Evolutionary conservation across 129 eudicot genomes (phyloP).

Genomic region (Calendula officinalis): DNA sequence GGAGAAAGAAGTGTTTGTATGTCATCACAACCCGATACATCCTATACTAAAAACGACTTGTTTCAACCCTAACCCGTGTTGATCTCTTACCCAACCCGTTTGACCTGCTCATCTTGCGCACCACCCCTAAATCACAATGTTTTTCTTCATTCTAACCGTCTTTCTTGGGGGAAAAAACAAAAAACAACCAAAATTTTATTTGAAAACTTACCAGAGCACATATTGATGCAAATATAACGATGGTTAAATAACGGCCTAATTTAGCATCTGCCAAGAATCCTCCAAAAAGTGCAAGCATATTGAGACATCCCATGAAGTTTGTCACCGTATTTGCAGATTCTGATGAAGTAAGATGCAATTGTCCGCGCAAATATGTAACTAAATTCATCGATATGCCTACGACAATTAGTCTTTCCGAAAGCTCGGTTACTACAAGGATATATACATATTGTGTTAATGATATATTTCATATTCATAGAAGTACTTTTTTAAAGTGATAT

Average conservation of each 20-base stretch:
- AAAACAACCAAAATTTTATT: not conserved
- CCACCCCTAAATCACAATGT: too few relatives aligned
- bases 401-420: conserved; percentile 17
- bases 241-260: conserved; percentile 73
- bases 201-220: conserved; percentile 49
- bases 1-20: not conserved
- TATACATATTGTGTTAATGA: conserved; percentile 21
- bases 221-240: conserved; percentile 55
- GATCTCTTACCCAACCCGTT: not conserved
- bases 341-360: conserved; percentile 62
- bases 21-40: not conserved
- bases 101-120: not conserved
- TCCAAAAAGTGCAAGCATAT: conserved; percentile 64
- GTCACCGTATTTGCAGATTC: conserved; percentile 74
- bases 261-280: conserved; percentile 80
- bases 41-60: not conserved
- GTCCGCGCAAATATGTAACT: conserved; percentile 71
- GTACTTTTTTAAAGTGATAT: too few relatives aligned
- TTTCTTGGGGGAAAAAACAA: not conserved
- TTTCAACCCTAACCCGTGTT: not conserved
- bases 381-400: conserved; percentile 60
- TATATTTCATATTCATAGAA: too few relatives aligned
- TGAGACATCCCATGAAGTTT: conserved; percentile 82
- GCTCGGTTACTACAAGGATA: conserved; percentile 30
- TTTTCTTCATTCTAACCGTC: not conserved